A percentile compares a stretch with the other conserved stretches of the same genome.
phyloP scores from a whole-genome alignment of 306 rosid species.

The Boehmeria nivea region DNA sequence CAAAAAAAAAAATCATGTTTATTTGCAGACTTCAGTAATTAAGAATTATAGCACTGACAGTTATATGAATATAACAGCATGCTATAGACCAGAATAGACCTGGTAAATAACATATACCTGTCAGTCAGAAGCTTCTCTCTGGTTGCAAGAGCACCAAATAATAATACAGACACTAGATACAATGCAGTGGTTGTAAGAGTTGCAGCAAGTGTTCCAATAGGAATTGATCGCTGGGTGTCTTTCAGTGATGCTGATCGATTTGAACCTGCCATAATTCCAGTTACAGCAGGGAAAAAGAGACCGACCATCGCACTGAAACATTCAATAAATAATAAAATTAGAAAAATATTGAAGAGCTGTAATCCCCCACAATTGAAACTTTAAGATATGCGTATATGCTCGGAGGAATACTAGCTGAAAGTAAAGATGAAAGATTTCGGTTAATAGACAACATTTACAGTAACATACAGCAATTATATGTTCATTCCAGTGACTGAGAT shows the following conservation, averaged over 20 bases:
- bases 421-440: too few species aligned
- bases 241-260: constrained; percentile 90
- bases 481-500: too few species aligned
- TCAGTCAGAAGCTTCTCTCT: constrained; percentile 81
- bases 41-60: too few species aligned
- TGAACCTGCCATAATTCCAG: constrained; percentile 99
- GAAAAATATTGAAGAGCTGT: too few species aligned
- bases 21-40: too few species aligned
- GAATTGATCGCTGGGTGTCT: constrained; percentile 98
- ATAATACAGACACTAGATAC: constrained; percentile 73
- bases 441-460: too few species aligned
- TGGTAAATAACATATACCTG: constrained; percentile 47
- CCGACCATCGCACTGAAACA: constrained; percentile 91
- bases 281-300: constrained; percentile 97
- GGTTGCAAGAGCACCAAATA: constrained; percentile 85
- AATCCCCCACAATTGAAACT: too few species aligned
- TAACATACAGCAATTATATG: too few species aligned
- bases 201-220: constrained; percentile 88
- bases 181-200: constrained; percentile 66
- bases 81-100: neutral
- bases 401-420: neutral
- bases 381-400: too few species aligned
- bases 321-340: constrained; percentile 18
- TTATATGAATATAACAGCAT: neutral
- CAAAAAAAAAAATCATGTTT: too few species aligned